Evolutionary conservation across 2,329 filamentous ascomycete species (phyloP).

Genomic region (Neonectria faginata): DNA sequence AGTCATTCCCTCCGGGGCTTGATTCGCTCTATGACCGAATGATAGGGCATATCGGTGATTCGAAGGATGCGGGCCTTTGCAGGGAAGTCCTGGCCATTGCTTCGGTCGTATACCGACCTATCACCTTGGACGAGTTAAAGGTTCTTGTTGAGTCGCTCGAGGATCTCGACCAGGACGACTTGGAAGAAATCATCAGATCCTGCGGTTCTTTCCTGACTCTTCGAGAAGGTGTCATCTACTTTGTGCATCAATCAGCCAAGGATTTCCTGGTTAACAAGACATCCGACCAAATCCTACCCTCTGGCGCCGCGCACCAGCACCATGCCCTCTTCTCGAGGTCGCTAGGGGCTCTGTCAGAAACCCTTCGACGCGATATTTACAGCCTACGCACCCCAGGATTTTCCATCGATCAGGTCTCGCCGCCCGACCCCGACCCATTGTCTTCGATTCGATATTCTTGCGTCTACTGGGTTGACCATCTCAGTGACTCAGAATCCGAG

Average conservation of each 20-base stretch:
- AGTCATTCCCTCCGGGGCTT: slow-evolving; percentile 50
- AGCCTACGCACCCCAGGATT: slow-evolving; percentile 35
- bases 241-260: slow-evolving; percentile 59
- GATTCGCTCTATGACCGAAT: slow-evolving; percentile 54
- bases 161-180: no score
- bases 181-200: background rate
- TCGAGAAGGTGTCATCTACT: slow-evolving; percentile 45
- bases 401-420: slow-evolving; percentile 18
- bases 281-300: slow-evolving; percentile 46
- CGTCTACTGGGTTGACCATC: slow-evolving; percentile 38
- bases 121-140: slow-evolving; percentile 51
- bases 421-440: slow-evolving; percentile 31
- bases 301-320: slow-evolving; percentile 45
- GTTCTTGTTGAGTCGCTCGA: slow-evolving; percentile 32
- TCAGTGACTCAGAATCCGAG: slow-evolving; percentile 8
- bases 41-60: slow-evolving; percentile 35
- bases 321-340: slow-evolving; percentile 51
- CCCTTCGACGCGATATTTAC: slow-evolving; percentile 53
- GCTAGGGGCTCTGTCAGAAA: slow-evolving; percentile 45
- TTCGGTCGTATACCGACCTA: slow-evolving; percentile 50
- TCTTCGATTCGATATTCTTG: slow-evolving; percentile 35
- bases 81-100: slow-evolving; percentile 20
- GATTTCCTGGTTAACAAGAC: slow-evolving; percentile 52
- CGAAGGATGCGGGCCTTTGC: no score
- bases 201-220: slow-evolving; percentile 56